Base-by-base conservation (phyloP, 352 stramenopile genomes). In the Globisporangium radiosum region DNA sequence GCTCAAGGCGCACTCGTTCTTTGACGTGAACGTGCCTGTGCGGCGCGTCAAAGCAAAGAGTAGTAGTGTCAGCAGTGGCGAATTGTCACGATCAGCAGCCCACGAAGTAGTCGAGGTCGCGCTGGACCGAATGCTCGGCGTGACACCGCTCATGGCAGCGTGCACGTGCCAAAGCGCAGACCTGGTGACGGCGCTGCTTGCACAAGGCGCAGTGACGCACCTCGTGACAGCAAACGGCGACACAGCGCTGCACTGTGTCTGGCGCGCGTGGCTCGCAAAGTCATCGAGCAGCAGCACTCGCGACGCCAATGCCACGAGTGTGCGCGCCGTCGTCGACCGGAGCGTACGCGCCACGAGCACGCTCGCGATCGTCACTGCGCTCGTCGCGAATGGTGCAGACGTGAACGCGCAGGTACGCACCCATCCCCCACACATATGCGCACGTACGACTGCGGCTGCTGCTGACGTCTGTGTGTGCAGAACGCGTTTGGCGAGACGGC, bases 71-170 rank as follows among this genome's bases (percentile, higher is more conserved):
- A 19, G 17, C 17, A 19, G 17, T 19, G 17, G 17, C 17, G 17
- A 19, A 19, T 44, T 1, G 33, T 17, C 37, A n/a, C 11, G 4
- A 33, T 11, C 42, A 14, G 36, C 45, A 44, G 0, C 14, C 11
- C 14, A 5, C 47, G 25, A 33, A 33, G 25, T 33, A 44, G 66
- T 62, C 10, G 33, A 15, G 19, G 66, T 62, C 10, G 53, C 58
- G 0, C 47, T 54, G 5, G 61, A 79, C 47, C 66, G 50, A 62
- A 68, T 75, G 1, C 60, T 84, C 2, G 83, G 78, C 2, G 2
- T 83, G 37, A 88, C 79, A 9, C 84, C 84, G 5, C 63, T 93
- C 4, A 93, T 93, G 84, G 72, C 64, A 14, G 84, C 84, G 4
- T 89, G 81, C 39, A 68, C 69, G 0, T 65, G 71, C 6, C 67